Percentiles rank a stretch among this genome's conserved stretches.
Evolutionary conservation across 306 rosid genomes (phyloP).

Genomic region (Quillaja saponaria): DNA sequence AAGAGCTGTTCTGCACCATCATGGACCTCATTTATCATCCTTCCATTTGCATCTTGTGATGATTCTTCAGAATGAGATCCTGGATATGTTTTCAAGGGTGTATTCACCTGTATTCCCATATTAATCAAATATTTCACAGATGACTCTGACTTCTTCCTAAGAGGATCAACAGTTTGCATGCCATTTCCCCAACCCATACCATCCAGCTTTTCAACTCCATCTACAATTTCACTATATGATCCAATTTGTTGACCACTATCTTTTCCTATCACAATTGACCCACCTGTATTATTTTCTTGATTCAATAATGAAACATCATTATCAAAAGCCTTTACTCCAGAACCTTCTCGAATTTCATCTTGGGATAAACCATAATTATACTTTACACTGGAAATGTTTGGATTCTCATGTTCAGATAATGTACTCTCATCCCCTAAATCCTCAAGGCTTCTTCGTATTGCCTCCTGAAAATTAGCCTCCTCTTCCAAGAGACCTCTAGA

Average conservation of each 20-base stretch:
- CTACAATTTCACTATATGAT: constrained; percentile 36
- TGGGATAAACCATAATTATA: constrained; percentile 24
- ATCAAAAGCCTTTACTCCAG: constrained; percentile 28
- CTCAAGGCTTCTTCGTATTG: constrained; percentile 85
- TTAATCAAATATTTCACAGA: constrained; percentile 27
- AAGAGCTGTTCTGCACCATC: constrained; percentile 38
- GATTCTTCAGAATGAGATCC: constrained; percentile 38
- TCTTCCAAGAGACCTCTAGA: constrained; percentile 76
- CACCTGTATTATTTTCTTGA: constrained; percentile 20
- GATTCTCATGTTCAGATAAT: constrained; percentile 34
- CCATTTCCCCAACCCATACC: constrained; percentile 26
- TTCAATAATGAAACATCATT: constrained; percentile 27
- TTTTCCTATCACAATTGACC: constrained; percentile 31
- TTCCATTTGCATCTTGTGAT: constrained; percentile 39
- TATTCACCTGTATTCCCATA: constrained; percentile 1
- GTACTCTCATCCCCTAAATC: constrained; percentile 30
- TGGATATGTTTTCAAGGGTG: constrained; percentile 25
- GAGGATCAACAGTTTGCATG: constrained; percentile 32
- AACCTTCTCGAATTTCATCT: constrained; percentile 20
- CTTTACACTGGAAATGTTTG: constrained; percentile 24
- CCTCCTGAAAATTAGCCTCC: constrained; percentile 80
- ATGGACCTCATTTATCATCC: constrained; percentile 35
- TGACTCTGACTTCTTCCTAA: constrained; percentile 35
- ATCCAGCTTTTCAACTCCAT: constrained; percentile 36
- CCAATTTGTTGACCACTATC: constrained; percentile 29